Evolutionary conservation across 2,329 filamentous ascomycete genomes (phyloP).

Genomic region (Periconia digitata): DNA sequence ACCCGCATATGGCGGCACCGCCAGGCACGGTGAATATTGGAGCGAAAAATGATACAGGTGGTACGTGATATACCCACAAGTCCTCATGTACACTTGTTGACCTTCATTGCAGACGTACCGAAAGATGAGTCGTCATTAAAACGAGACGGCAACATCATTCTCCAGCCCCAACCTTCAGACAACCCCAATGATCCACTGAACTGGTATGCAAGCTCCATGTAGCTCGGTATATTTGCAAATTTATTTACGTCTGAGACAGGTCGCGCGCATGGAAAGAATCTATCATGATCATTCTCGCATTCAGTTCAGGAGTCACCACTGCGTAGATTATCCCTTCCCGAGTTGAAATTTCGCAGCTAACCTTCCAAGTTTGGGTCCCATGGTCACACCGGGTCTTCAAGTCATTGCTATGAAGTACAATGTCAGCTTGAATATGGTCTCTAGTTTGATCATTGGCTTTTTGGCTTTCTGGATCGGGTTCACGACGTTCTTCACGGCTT

Average conservation of each 20-base stretch:
- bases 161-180: conserved; percentile 88
- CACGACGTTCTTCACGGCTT: conserved; percentile 47
- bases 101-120: conserved; percentile 13
- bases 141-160: conserved; percentile 66
- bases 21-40: conserved; percentile 35
- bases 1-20: conserved; percentile 31
- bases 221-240: neutral
- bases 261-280: conserved; percentile 30
- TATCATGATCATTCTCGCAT: conserved; percentile 37
- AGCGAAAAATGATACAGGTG: conserved; percentile 5
- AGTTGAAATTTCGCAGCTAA: neutral
- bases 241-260: conserved; percentile 21
- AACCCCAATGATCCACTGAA: conserved; percentile 83
- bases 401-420: conserved; percentile 39
- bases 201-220: conserved; percentile 26
- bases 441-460: conserved; percentile 44
- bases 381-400: conserved; percentile 44
- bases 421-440: conserved; percentile 42
- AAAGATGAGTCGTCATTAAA: conserved; percentile 34
- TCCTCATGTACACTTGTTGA: neutral
- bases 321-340: conserved; percentile 14
- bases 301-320: conserved; percentile 37
- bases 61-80: conserved; percentile 3
- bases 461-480: conserved; percentile 42
- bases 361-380: conserved; percentile 40